Base-by-base conservation (phyloP, 148 eudicot species). In the Rhododendron williamsianum region DNA sequence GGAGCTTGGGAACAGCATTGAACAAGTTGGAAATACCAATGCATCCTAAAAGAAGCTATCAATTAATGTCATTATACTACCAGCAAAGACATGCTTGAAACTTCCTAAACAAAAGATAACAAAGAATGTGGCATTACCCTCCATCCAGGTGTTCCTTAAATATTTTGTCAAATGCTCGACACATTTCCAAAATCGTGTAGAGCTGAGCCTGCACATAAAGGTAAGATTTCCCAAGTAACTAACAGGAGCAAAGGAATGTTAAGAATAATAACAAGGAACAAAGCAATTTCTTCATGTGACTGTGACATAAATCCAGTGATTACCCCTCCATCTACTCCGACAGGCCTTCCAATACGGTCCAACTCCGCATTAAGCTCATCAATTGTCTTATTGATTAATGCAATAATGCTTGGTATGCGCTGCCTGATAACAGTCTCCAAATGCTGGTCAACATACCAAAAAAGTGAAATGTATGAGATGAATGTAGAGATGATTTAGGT, bases 131-230 rank as follows among this genome's bases (percentile, higher is more conserved):
- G 81, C 77, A 54, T 91, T 97, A 97, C 99, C 99, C 99, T 93
- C 99, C 99, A 92, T 97, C 99, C 41, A 97, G 93, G 89, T 97
- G 98, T 90, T 97, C 99, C 90, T 91, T 97, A 84, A 97, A 97
- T 49, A 95, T 89, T 81, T 92, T 92, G 86, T 97, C 99, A 92
- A 97, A 97, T 86, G 99, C 99, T 85, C 99, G 98, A 49, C 99
- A 95, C 96, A 97, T 89, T 88, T 95, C 99, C 91, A 97, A 89
- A 83, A 97, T 97, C 36, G 98, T 97, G 87, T 94, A 97, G 52
- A 97, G 88, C 84, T 97, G 99, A 83, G 99, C 99, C 99, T 97
- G 95, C 85, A 86, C 5, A 88, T 86, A 77, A 4, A 86, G 33
- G 49, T 30, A 86, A 79, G 54, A 65, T 16, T 76, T 41, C n/a